phyloP scores from a whole-genome alignment of 2,329 filamentous ascomycete genomes.

The Lasiodiplodia hormozganensis region DNA sequence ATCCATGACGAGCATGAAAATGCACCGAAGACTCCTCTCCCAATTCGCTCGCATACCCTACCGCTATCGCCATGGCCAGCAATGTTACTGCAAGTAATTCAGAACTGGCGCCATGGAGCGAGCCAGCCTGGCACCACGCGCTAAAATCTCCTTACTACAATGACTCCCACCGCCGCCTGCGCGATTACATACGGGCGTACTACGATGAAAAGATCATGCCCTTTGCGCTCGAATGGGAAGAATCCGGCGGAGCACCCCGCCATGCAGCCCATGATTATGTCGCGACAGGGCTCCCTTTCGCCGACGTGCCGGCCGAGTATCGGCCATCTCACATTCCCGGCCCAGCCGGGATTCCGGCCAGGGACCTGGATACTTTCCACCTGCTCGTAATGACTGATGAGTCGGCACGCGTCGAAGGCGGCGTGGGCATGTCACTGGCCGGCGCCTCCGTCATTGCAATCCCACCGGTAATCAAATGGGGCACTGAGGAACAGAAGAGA shows the following conservation, averaged over 20 bases:
- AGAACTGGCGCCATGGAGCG: slow-evolving; percentile 46
- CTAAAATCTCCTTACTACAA: slow-evolving; percentile 69
- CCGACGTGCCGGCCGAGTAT: slow-evolving; percentile 53
- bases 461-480: slow-evolving; percentile 69
- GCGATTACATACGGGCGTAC: slow-evolving; percentile 64
- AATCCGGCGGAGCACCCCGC: slow-evolving; percentile 55
- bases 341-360: slow-evolving; percentile 46
- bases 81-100: not conserved
- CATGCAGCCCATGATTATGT: slow-evolving; percentile 50
- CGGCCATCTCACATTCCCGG: slow-evolving; percentile 48
- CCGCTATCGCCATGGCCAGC: not conserved
- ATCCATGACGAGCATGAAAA: not conserved
- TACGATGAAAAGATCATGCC: slow-evolving; percentile 66
- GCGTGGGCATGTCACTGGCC: slow-evolving; percentile 64
- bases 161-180: slow-evolving; percentile 65
- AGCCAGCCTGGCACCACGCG: slow-evolving; percentile 55
- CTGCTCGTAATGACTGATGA: slow-evolving; percentile 63
- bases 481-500: slow-evolving; percentile 64
- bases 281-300: slow-evolving; percentile 51
- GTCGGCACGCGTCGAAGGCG: slow-evolving; percentile 61
- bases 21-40: not conserved
- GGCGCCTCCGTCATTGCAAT: slow-evolving; percentile 68
- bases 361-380: slow-evolving; percentile 48
- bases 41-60: not conserved
- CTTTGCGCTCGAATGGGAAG: slow-evolving; percentile 69